Percentiles rank a stretch among this genome's conserved stretches.
Conservation (phyloP, 495 filamentous ascomycete genomes). For the Xylaria intraflava region DNA sequence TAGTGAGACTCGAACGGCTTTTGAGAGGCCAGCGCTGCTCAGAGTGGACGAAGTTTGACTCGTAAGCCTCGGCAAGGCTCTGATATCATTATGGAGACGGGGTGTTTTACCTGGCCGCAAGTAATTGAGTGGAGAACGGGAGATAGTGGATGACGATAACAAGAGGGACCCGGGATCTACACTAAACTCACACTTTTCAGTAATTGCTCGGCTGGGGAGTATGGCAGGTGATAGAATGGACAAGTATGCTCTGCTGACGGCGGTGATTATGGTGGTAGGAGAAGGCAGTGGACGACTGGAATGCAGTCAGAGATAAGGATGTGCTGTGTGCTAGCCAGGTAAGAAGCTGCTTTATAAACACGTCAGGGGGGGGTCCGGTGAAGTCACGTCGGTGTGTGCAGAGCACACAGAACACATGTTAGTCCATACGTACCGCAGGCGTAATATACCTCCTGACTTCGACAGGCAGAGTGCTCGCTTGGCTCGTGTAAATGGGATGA, state of each 20-base stretch:
- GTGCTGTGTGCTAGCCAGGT: background rate
- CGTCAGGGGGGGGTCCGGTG: background rate
- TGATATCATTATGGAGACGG: constrained; percentile 8
- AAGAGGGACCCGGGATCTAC: no score
- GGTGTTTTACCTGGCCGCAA: background rate
- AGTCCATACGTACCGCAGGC: background rate
- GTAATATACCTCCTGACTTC: background rate
- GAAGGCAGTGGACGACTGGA: no score
- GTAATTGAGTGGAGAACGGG: no score
- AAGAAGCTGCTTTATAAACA: background rate
- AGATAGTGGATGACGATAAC: no score
- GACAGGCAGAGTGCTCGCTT: background rate
- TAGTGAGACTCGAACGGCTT: background rate
- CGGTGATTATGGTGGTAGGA: no score
- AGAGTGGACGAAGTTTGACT: background rate
- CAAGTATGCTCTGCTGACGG: no score
- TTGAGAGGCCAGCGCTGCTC: background rate
- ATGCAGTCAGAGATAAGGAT: no score
- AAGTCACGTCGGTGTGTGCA: background rate
- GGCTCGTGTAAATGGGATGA: background rate
- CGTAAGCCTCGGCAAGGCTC: background rate
- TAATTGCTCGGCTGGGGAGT: no score
- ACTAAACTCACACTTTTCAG: no score
- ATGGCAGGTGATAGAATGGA: no score
- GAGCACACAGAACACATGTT: background rate